Evolutionary conservation across 2,329 filamentous ascomycete species (phyloP).

Genomic region (Arthrobotrys entomopaga): DNA sequence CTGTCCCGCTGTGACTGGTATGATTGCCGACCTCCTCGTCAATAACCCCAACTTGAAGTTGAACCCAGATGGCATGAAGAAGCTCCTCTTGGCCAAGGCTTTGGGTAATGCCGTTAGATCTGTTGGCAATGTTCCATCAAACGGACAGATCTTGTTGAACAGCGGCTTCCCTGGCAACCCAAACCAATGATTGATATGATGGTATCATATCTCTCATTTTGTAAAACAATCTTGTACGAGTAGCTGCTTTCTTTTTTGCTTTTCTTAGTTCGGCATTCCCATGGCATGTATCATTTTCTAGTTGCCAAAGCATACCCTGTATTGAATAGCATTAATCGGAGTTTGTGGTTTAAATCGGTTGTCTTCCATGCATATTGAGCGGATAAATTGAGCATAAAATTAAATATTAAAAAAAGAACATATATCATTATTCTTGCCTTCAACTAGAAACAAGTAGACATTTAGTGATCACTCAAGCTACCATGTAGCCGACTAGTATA

Average conservation of each 20-base stretch:
- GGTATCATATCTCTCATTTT: not conserved
- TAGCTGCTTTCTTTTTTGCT: not conserved
- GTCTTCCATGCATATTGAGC: not conserved
- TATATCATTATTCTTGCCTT: too few relatives aligned
- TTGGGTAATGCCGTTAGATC: constrained; percentile 26
- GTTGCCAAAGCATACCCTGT: constrained; percentile 22
- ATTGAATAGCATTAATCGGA: constrained; percentile 33
- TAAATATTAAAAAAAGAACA: constrained; percentile 2
- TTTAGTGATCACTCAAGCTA: too few relatives aligned
- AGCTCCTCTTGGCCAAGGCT: constrained; percentile 37
- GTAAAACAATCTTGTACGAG: constrained; percentile 15
- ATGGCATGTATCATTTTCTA: constrained; percentile 2
- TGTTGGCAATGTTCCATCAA: constrained; percentile 18
- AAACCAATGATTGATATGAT: constrained; percentile 6
- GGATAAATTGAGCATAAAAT: constrained; percentile 4
- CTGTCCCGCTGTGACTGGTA: constrained; percentile 62
- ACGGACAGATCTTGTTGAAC: constrained; percentile 41
- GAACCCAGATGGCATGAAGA: constrained; percentile 57
- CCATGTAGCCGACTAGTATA: too few relatives aligned
- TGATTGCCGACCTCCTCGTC: constrained; percentile 57
- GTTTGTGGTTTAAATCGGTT: constrained; percentile 15
- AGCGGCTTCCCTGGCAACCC: constrained; percentile 50
- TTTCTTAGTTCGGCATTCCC: constrained; percentile 8
- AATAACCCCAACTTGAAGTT: constrained; percentile 49
- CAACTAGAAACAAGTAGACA: too few relatives aligned